Evolutionary conservation across 768 basidiomycete genomes (phyloP).

Genomic region (Kockovaella imperatae): DNA sequence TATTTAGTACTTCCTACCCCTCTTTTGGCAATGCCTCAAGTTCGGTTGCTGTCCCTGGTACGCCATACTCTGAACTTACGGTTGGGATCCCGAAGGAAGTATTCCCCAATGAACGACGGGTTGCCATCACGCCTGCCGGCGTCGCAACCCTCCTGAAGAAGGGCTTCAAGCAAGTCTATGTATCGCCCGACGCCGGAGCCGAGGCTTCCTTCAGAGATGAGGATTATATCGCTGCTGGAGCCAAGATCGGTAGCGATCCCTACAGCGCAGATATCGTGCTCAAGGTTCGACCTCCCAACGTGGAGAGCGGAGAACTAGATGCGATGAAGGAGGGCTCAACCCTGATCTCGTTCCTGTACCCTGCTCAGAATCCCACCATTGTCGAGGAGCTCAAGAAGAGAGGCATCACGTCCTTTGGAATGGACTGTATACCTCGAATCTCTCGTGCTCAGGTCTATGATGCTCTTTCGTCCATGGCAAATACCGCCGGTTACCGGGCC

Average conservation of each 20-base stretch:
- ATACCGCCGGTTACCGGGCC: slow-evolving; percentile 87
- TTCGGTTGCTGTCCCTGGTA: slow-evolving; percentile 34
- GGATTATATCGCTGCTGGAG: slow-evolving; percentile 70
- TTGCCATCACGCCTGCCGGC: slow-evolving; percentile 74
- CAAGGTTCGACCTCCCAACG: slow-evolving; percentile 72
- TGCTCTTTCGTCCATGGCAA: slow-evolving; percentile 86
- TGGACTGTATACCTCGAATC: slow-evolving; percentile 88
- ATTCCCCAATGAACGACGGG: slow-evolving; percentile 69
- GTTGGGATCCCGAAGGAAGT: slow-evolving; percentile 71
- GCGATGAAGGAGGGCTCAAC: slow-evolving; percentile 66
- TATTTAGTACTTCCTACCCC: too few relatives aligned
- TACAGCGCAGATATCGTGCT: slow-evolving; percentile 59
- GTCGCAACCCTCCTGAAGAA: slow-evolving; percentile 69
- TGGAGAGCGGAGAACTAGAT: slow-evolving; percentile 55
- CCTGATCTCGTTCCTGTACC: slow-evolving; percentile 74
- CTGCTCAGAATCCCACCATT: slow-evolving; percentile 67
- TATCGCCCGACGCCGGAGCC: slow-evolving; percentile 64
- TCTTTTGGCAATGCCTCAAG: neutral
- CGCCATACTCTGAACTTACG: slow-evolving; percentile 63
- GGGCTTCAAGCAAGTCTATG: slow-evolving; percentile 64
- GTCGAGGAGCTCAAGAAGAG: slow-evolving; percentile 63
- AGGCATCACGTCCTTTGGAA: slow-evolving; percentile 68
- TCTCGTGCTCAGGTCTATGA: slow-evolving; percentile 86
- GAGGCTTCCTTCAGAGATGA: slow-evolving; percentile 73
- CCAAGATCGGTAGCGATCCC: slow-evolving; percentile 52